Percentiles rank a stretch among this genome's conserved stretches.
These are phyloP conservation scores for Nitzschia sp. DNA, from an alignment of 108 stramenopile species.

Conservation along the genomic window DNA sequence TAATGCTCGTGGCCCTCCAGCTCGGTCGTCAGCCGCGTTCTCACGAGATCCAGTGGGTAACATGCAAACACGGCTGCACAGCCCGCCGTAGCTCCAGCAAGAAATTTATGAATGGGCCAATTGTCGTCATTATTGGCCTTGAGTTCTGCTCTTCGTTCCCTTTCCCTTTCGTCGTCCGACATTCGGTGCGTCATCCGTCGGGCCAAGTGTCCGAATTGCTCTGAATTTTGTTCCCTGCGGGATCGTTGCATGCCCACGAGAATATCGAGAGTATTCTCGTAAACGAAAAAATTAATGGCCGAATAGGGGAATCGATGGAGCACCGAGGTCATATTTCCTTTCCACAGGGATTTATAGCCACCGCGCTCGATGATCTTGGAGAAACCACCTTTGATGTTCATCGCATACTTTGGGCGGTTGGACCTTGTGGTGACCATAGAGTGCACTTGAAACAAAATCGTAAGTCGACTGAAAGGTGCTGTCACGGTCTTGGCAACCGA, in stretches of 20 bases:
- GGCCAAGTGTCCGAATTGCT: conserved; percentile 30
- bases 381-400: conserved; percentile 64
- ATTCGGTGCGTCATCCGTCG: conserved; percentile 33
- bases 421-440: conserved; percentile 87
- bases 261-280: conserved; percentile 80
- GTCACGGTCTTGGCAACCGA: conserved; percentile 92
- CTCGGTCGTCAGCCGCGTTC: conserved; percentile 91
- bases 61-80: conserved; percentile 83
- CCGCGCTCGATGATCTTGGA: conserved; percentile 84
- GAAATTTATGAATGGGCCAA: conserved; percentile 62
- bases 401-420: conserved; percentile 82
- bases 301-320: conserved; percentile 93
- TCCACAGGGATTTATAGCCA: conserved; percentile 87
- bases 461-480: conserved; percentile 87
- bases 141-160: conserved; percentile 6
- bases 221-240: conserved; percentile 47
- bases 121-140: conserved; percentile 3
- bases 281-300: conserved; percentile 92
- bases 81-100: conserved; percentile 88
- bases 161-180: conserved; percentile 27
- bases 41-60: conserved; percentile 92
- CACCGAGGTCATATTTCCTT: conserved; percentile 91
- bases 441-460: conserved; percentile 92
- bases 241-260: conserved; percentile 51
- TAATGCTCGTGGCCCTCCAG: conserved; percentile 81